Evolutionary conservation across 2,329 filamentous ascomycete genomes (phyloP).

Genomic region (Aureobasidium sp.): DNA sequence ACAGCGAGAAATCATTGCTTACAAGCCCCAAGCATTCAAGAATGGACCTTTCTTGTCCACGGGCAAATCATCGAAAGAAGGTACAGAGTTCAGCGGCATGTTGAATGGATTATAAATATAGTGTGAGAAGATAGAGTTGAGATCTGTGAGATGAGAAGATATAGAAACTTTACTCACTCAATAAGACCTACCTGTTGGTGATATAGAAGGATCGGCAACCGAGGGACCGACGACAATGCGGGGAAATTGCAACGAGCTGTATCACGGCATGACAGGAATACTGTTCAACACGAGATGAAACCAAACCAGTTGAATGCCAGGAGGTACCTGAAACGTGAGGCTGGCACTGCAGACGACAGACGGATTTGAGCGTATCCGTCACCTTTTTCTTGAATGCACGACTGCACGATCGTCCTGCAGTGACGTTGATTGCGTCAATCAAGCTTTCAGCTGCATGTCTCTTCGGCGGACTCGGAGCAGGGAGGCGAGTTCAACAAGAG

Average conservation of each 20-base stretch:
- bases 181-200: not conserved
- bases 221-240: slow-evolving; percentile 5
- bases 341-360: not conserved
- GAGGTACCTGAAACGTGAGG: not conserved
- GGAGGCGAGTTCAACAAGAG: not conserved
- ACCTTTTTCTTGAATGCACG: not conserved
- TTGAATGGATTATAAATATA: not conserved
- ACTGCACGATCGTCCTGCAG: not conserved
- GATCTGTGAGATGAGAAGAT: too few species aligned
- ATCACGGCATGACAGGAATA: not conserved
- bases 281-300: not conserved
- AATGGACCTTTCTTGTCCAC: slow-evolving; percentile 40
- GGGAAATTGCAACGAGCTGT: not conserved
- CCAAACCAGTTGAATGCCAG: not conserved
- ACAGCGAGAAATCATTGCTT: not conserved
- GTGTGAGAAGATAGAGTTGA: not conserved
- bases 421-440: not conserved
- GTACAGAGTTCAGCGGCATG: slow-evolving; percentile 24
- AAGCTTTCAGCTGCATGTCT: not conserved
- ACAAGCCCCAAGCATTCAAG: slow-evolving; percentile 32
- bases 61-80: slow-evolving; percentile 41
- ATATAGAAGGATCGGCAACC: not conserved
- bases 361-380: not conserved
- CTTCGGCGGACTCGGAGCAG: not conserved
- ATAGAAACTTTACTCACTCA: not conserved